Base-by-base conservation (phyloP, 2,329 filamentous ascomycete genomes). In the Neonectria magnoliae region DNA sequence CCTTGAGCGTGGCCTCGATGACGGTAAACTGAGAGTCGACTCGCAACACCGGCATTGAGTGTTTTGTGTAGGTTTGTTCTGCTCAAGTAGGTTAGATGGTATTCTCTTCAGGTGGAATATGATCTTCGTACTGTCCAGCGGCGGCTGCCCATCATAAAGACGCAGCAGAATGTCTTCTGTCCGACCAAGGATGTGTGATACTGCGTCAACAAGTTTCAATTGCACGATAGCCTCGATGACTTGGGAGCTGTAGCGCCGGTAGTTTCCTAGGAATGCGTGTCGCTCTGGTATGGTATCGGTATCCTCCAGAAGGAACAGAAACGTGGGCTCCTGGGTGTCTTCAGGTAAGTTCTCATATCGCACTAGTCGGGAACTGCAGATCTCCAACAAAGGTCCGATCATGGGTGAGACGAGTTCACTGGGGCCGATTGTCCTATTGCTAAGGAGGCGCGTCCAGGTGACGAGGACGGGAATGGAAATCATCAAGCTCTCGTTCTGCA, bases 191-290 rank as follows among this genome's bases (percentile, higher is more conserved):
- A 98, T 94, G 78, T 98, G 93, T 44, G 90, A 88, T 68, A 98
- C 90, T 1, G 95, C 95, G 66, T 98, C 94, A 55, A 92, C 88
- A 3, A 94, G 89, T 71, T 93, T 92, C 70, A 92, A 87, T 69
- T 92, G 87, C 22, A 97, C 93, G 67, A 98, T 93, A 16, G 87
- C 87, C 79, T 98, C 95, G 60, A 99, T 93, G 27, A 98, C 88
- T 64, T 93, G 91, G 3, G 90, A 90, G 77, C 94, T 96, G 75
- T 97, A 98, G 64, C 96, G 88, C 42, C 96, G 87, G 78, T 99
- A 99, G 75, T 99, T 98, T 4, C 95, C 94, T 11, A 98, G 85
- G 77, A 99, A 99, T 1, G 94, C 93, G 79, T 99, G 96, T 25
- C 94, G 88, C 77, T 99, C 96, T 0, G 96, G 96, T 20, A 95